Conservation (phyloP, 1,284 basidiomycete genomes). For the Acaromyces ingoldii region DNA sequence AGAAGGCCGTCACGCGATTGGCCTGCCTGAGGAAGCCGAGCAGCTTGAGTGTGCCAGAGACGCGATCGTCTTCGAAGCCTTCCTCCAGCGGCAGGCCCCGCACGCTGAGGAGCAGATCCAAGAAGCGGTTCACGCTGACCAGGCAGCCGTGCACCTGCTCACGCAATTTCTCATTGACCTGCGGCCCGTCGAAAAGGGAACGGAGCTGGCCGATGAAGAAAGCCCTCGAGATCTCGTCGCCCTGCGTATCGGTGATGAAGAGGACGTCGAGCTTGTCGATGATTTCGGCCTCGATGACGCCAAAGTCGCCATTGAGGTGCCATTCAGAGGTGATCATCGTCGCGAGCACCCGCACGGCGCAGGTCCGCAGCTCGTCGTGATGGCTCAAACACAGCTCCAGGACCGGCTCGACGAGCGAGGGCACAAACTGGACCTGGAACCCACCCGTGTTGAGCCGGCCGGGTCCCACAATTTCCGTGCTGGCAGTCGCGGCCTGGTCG, state of each 20-base stretch:
- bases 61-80: conserved; percentile 68
- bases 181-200: conserved; percentile 74
- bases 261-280: conserved; percentile 87
- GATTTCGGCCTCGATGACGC: conserved; percentile 75
- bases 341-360: conserved; percentile 80
- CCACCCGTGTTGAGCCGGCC: conserved; percentile 42
- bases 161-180: conserved; percentile 72
- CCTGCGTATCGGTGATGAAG: conserved; percentile 82
- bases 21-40: conserved; percentile 46
- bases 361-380: conserved; percentile 83
- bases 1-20: conserved; percentile 42
- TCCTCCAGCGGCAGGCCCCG: conserved; percentile 62
- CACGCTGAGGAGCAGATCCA: conserved; percentile 84
- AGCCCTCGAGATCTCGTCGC: conserved; percentile 78
- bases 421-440: conserved; percentile 54
- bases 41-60: conserved; percentile 76
- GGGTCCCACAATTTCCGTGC: conserved; percentile 11
- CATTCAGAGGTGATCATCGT: conserved; percentile 89
- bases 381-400: conserved; percentile 89
- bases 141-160: conserved; percentile 76
- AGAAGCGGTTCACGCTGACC: conserved; percentile 84
- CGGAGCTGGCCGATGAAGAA: conserved; percentile 92
- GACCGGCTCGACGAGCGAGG: conserved; percentile 80
- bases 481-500: conserved; percentile 7
- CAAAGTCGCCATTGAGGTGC: conserved; percentile 45